Conservation (phyloP, 2,329 filamentous ascomycete genomes). For the Neoscytalidium dimidiatum region DNA sequence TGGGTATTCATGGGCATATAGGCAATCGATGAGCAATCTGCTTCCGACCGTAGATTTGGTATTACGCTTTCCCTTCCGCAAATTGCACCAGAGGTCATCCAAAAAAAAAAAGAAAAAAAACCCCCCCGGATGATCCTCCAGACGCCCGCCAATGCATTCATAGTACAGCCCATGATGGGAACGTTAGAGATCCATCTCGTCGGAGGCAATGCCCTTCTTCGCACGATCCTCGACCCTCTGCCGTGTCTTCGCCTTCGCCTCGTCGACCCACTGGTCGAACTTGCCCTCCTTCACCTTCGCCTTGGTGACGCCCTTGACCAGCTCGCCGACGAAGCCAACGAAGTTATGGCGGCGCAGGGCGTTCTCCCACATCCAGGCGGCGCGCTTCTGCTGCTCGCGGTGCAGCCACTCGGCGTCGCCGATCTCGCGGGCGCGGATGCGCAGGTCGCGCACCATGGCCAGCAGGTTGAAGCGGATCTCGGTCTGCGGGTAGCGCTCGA, state of each 20-base stretch:
- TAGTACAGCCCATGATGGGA: neutral
- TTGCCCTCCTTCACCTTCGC: slow-evolving; percentile 69
- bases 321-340: slow-evolving; percentile 88
- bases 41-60: neutral
- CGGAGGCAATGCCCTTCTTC: slow-evolving; percentile 41
- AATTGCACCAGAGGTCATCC: neutral
- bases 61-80: neutral
- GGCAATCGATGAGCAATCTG: neutral
- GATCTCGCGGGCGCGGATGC: slow-evolving; percentile 74
- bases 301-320: slow-evolving; percentile 82
- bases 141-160: slow-evolving; percentile 10
- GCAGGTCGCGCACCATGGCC: slow-evolving; percentile 84
- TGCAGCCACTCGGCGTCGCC: slow-evolving; percentile 79
- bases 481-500: slow-evolving; percentile 78
- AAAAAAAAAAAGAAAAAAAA: too few species aligned
- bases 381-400: slow-evolving; percentile 79
- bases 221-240: slow-evolving; percentile 49
- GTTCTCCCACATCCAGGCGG: slow-evolving; percentile 93
- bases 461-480: slow-evolving; percentile 97
- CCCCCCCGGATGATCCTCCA: neutral
- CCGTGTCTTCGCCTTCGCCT: slow-evolving; percentile 62
- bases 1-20: neutral
- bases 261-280: slow-evolving; percentile 73
- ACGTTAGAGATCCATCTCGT: slow-evolving; percentile 21
- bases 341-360: slow-evolving; percentile 91